phyloP scores from a whole-genome alignment of 805 yeast species.

The Hemisphaericaspora nanyangensis region DNA sequence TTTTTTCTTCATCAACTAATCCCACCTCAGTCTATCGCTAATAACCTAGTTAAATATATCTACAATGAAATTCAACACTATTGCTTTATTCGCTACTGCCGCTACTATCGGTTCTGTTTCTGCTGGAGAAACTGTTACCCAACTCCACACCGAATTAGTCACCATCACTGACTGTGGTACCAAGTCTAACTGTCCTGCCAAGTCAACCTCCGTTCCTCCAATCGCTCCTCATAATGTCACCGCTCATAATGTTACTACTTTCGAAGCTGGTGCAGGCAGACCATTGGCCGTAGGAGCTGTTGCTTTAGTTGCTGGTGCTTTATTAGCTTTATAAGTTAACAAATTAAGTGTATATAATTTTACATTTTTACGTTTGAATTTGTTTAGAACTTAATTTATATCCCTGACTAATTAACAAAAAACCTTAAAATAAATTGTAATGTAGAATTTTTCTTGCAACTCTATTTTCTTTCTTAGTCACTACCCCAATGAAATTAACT shows the following conservation, averaged over 20 bases:
- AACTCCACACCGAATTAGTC: constrained; percentile 31
- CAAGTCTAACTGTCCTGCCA: no score
- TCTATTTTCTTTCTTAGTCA: no score
- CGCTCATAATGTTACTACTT: constrained; percentile 28
- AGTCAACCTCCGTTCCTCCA: constrained; percentile 19
- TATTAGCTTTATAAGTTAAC: constrained; percentile 54
- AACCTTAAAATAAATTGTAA: no score
- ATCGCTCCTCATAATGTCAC: constrained; percentile 16
- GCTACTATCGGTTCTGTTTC: constrained; percentile 25
- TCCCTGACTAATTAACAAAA: no score
- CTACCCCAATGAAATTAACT: constrained; percentile 23
- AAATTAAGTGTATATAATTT: neutral
- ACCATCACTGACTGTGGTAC: constrained; percentile 50
- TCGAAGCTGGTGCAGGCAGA: constrained; percentile 36
- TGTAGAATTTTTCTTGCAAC: no score
- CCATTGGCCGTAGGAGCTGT: constrained; percentile 43
- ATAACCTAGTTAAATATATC: no score
- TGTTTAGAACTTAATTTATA: no score
- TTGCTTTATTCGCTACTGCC: constrained; percentile 32
- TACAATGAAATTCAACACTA: constrained; percentile 41
- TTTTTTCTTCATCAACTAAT: constrained; percentile 1
- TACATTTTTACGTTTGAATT: no score
- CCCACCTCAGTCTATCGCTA: constrained; percentile 36
- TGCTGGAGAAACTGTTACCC: no score
- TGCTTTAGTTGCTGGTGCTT: constrained; percentile 48